Evolutionary conservation across 2,329 filamentous ascomycete species (phyloP).

Genomic region (Fusarium sp.): DNA sequence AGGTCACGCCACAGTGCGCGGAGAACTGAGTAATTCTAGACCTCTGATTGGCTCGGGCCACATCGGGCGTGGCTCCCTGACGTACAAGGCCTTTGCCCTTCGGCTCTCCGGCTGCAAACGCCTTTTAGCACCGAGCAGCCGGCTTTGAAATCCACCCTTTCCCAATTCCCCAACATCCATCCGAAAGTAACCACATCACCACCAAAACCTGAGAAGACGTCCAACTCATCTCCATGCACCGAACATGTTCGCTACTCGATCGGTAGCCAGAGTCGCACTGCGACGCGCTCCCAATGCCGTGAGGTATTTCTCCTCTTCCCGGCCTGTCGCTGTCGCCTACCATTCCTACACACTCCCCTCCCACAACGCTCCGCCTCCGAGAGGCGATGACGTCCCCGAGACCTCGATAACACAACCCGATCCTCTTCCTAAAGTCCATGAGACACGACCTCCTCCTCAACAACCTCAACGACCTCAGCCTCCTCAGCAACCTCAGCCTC

Average conservation of each 20-base stretch:
- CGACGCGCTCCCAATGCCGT: constrained; percentile 55
- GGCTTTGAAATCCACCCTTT: constrained; percentile 42
- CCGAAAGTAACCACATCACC: constrained; percentile 12
- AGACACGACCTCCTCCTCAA: constrained; percentile 61
- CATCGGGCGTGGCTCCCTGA: constrained; percentile 47
- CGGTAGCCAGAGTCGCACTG: constrained; percentile 56
- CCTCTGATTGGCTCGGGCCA: constrained; percentile 54
- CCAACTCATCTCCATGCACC: constrained; percentile 39
- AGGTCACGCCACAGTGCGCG: constrained; percentile 28
- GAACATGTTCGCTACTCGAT: constrained; percentile 59
- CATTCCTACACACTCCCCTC: constrained; percentile 65
- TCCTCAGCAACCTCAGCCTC: constrained; percentile 30
- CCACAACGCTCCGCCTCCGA: constrained; percentile 54
- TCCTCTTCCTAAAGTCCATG: constrained; percentile 62
- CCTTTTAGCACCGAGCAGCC: constrained; percentile 47
- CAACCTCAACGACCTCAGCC: constrained; percentile 37
- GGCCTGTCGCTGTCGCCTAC: constrained; percentile 54
- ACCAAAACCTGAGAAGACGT: neutral
- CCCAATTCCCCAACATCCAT: constrained; percentile 17
- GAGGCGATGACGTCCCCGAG: constrained; percentile 59
- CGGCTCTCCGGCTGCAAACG: constrained; percentile 46
- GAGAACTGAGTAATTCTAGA: constrained; percentile 48
- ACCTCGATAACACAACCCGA: constrained; percentile 61
- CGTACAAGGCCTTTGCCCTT: constrained; percentile 37
- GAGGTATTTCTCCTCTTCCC: constrained; percentile 58